Conservation (phyloP, 305 asterid genomes). For the Withania somnifera region DNA sequence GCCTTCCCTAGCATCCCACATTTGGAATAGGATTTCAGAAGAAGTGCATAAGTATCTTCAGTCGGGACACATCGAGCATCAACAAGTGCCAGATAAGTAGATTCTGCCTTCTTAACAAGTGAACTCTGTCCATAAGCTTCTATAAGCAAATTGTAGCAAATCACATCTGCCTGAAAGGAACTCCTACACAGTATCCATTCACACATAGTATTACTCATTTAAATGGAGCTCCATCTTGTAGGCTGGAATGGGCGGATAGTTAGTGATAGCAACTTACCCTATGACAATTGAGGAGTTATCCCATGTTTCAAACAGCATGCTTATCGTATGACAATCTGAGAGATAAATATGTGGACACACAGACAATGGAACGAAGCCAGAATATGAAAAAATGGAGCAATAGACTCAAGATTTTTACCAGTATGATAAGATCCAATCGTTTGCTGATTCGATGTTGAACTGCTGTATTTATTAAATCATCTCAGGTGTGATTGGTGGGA, state of each 20-base stretch:
- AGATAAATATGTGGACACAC: too few species aligned
- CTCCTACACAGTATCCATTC: constrained; percentile 71
- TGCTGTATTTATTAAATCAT: constrained; percentile 61
- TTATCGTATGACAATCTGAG: too few species aligned
- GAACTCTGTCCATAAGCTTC: constrained; percentile 72
- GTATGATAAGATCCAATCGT: constrained; percentile 57
- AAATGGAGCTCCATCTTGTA: not conserved
- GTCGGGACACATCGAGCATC: constrained; percentile 76
- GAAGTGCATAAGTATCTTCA: constrained; percentile 81
- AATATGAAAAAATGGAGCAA: not conserved
- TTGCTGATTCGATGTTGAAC: constrained; percentile 75
- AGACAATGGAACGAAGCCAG: not conserved
- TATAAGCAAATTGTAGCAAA: constrained; percentile 77
- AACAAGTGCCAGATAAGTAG: constrained; percentile 51
- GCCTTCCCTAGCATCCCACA: constrained; percentile 53
- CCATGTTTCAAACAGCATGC: too few species aligned
- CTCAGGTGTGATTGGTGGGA: constrained; percentile 61
- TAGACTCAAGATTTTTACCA: constrained; percentile 19
- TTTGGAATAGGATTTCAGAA: constrained; percentile 56
- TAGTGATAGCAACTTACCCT: too few species aligned
- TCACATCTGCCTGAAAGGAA: constrained; percentile 63
- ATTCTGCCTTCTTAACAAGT: constrained; percentile 51
- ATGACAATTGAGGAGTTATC: too few species aligned
- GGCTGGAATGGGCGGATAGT: not conserved
- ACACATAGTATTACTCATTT: too few species aligned